These are phyloP conservation scores for Hamamelis virginiana DNA, from an alignment of 164 flowering plant genomes.

Conservation along the genomic window DNA sequence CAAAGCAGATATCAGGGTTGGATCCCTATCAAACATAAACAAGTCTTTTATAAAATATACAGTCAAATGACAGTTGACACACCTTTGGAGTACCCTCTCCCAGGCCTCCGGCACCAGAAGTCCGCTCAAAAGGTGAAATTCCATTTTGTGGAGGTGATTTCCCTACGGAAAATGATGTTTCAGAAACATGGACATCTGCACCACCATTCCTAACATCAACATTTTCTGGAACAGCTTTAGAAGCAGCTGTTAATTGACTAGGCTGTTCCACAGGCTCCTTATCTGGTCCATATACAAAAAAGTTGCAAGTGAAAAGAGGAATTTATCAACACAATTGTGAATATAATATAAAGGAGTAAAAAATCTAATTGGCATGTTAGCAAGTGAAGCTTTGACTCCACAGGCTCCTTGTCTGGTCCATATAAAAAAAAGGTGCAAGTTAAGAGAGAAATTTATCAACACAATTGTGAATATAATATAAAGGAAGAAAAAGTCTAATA, in stretches of 20 bases:
- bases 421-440: slow-evolving; percentile 5
- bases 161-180: slow-evolving; percentile 49
- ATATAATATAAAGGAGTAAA: neutral
- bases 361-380: too few relatives aligned
- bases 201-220: slow-evolving; percentile 32
- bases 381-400: slow-evolving; percentile 4
- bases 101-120: slow-evolving; percentile 51
- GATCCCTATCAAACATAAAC: neutral
- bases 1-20: neutral
- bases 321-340: neutral
- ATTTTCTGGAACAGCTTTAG: slow-evolving; percentile 26
- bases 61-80: neutral
- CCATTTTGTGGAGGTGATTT: slow-evolving; percentile 66
- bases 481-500: neutral
- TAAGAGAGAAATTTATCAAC: slow-evolving; percentile 4
- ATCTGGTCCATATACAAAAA: slow-evolving; percentile 27
- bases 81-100: slow-evolving; percentile 98
- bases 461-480: neutral
- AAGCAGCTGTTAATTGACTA: slow-evolving; percentile 19
- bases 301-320: slow-evolving; percentile 1
- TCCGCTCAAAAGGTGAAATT: slow-evolving; percentile 28
- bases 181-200: slow-evolving; percentile 42
- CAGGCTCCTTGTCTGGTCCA: slow-evolving; percentile 32
- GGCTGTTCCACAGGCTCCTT: slow-evolving; percentile 26
- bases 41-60: neutral